Base-by-base conservation (phyloP, 2,329 filamentous ascomycete species). In the Pestalotiopsis sp. region DNA sequence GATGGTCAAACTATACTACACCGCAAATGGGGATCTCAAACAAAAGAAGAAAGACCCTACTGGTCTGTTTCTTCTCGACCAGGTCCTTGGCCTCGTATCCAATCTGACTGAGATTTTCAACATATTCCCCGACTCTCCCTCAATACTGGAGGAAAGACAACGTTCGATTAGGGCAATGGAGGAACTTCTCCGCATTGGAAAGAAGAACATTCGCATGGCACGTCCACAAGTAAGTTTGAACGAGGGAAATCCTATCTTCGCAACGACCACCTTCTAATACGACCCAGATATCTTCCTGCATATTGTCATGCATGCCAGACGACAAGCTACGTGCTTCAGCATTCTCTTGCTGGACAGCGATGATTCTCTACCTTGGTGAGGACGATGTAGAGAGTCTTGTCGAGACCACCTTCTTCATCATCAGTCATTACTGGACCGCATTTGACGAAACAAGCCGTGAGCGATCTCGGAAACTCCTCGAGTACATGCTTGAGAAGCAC, bases 401-500 rank as follows among this genome's bases (percentile, higher is more conserved):
- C 9, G 94, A 97, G 77, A 94, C 95, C 68, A 97, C 95, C 0
- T 94, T 98, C 73, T 94, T 95, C 66, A 89, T 97, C 56, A 90
- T 98, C 63, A 90, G 92, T 27, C 90, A 92, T 73, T 91, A 96
- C 75, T 99, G 96, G 96, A 72, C 79, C 4, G 77, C 75, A 1
- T 90, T 98, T 68, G 89, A 90, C 25, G 82, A 86, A 3, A 78
- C 83, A 3, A 91, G 91, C 1, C 89, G 88, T 70, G 75, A 85
- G 3, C 84, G 85, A 67, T 91, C 91, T 3, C 85, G 88, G 69
- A 82, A 86, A 17, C 85, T 94, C 71, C 84, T 98, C 27, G 81
- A 84, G 12, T 85, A 86, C 68, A 83, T 97, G 49, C 81, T 96
- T 52, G 83, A 86, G n/a, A 84, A 88, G 2, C 87, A 95, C 74